These are phyloP conservation scores for Raffaelea deltoideospora DNA, from an alignment of 2,329 filamentous ascomycete genomes.

Conservation along the genomic window DNA sequence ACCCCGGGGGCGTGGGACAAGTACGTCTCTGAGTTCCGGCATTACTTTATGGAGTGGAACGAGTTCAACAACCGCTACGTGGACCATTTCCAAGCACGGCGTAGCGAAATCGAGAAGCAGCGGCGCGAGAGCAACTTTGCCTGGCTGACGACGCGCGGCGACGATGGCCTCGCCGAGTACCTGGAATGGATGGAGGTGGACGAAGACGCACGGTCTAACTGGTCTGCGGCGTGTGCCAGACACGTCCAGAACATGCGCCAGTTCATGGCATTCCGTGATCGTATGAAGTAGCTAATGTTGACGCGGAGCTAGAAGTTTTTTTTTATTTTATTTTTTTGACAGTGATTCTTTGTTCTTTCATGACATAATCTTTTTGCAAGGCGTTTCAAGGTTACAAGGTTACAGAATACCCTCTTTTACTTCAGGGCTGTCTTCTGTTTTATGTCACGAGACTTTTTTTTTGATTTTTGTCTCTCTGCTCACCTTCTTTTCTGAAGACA, in stretches of 20 bases:
- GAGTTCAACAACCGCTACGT: slow-evolving; percentile 36
- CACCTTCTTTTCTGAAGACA: too few species aligned
- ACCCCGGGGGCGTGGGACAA: slow-evolving; percentile 28
- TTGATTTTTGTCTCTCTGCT: too few species aligned
- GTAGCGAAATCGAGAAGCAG: slow-evolving; percentile 23
- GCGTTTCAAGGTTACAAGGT: too few species aligned
- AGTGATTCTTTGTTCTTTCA: not conserved
- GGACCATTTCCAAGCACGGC: slow-evolving; percentile 38
- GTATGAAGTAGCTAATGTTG: slow-evolving; percentile 21
- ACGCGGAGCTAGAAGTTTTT: too few species aligned
- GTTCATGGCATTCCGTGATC: slow-evolving; percentile 34
- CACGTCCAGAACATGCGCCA: slow-evolving; percentile 45
- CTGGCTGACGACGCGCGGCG: slow-evolving; percentile 28
- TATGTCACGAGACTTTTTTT: too few species aligned
- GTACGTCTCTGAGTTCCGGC: slow-evolving; percentile 37
- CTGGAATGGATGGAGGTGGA: slow-evolving; percentile 48
- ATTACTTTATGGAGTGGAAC: slow-evolving; percentile 37
- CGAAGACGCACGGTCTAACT: slow-evolving; percentile 43
- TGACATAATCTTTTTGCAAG: too few species aligned
- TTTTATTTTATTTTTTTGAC: not conserved
- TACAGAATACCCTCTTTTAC: not conserved
- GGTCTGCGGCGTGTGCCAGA: slow-evolving; percentile 41
- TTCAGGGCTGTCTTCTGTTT: too few species aligned
- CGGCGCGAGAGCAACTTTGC: slow-evolving; percentile 24
- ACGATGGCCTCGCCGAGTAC: slow-evolving; percentile 40